Conservation (phyloP, 139 green algal species). For the Chlamydomonas eustigma region DNA sequence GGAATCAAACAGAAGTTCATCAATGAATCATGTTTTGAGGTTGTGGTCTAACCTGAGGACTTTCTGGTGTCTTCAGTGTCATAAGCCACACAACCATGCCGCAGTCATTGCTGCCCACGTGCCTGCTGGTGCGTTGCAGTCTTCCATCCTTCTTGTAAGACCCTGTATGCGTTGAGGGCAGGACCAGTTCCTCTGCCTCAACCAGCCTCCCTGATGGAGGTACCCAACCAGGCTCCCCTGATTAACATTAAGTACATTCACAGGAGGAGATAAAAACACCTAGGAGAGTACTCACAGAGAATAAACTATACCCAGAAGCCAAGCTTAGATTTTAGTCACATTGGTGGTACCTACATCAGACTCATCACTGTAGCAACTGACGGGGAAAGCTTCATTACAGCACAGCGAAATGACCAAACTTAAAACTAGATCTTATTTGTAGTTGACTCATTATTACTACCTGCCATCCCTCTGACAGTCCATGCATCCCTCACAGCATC, state of each 20-base stretch:
- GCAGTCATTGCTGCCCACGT: conserved; percentile 70
- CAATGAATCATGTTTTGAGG: background rate
- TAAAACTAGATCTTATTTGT: background rate
- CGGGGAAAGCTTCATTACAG: too few relatives aligned
- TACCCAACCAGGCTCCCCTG: conserved; percentile 35
- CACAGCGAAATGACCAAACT: too few relatives aligned
- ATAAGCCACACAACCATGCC: conserved; percentile 92
- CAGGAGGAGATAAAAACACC: too few relatives aligned
- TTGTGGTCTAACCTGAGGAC: conserved; percentile 54
- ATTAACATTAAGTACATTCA: too few relatives aligned
- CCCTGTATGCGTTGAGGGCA: too few relatives aligned
- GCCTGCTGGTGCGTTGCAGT: conserved; percentile 15
- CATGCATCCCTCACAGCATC: conserved; percentile 80
- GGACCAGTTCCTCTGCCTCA: conserved; percentile 67
- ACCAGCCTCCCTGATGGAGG: conserved; percentile 55
- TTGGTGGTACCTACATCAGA: too few relatives aligned
- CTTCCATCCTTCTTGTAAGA: background rate
- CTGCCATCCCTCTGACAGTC: conserved; percentile 49
- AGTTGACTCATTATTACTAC: conserved; percentile 9
- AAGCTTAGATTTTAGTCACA: too few relatives aligned
- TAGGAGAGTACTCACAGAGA: too few relatives aligned
- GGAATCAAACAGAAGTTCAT: background rate
- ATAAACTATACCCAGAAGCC: too few relatives aligned
- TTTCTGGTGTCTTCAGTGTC: conserved; percentile 86
- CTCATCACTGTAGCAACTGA: too few relatives aligned